Conservation (phyloP, 208 protist genomes). For the Phytomonas serpens region DNA sequence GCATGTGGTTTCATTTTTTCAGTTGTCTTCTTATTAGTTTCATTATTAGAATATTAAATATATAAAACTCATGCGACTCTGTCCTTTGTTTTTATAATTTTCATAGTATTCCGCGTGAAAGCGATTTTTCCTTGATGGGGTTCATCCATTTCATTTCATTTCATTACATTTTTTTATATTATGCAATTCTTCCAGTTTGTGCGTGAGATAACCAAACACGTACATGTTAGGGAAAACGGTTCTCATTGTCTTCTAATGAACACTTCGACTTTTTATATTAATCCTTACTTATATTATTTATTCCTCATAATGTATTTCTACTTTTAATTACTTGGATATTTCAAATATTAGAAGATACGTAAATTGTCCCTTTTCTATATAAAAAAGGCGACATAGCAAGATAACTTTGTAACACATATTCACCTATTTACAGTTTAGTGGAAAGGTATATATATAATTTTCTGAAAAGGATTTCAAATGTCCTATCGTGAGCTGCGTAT, state of each 20-base stretch:
- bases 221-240: not conserved
- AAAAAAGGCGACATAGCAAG: not conserved
- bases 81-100: not conserved
- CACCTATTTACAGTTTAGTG: not conserved
- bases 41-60: not conserved
- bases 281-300: not conserved
- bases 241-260: not conserved
- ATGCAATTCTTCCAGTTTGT: not conserved
- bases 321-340: not conserved
- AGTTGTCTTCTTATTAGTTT: not conserved
- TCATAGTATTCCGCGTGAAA: not conserved
- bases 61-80: not conserved
- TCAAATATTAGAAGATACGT: not conserved
- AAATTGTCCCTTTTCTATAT: not conserved
- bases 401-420: not conserved
- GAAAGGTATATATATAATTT: not conserved
- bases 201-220: not conserved
- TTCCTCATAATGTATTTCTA: not conserved
- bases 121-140: not conserved
- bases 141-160: slow-evolving; percentile 1
- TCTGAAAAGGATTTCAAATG: slow-evolving; percentile 33
- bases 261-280: not conserved
- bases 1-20: not conserved
- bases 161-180: slow-evolving; percentile 11
- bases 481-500: slow-evolving; percentile 90